These are phyloP conservation scores for Nemania serpens DNA, from an alignment of 2,329 filamentous ascomycete species.

Conservation along the genomic window DNA sequence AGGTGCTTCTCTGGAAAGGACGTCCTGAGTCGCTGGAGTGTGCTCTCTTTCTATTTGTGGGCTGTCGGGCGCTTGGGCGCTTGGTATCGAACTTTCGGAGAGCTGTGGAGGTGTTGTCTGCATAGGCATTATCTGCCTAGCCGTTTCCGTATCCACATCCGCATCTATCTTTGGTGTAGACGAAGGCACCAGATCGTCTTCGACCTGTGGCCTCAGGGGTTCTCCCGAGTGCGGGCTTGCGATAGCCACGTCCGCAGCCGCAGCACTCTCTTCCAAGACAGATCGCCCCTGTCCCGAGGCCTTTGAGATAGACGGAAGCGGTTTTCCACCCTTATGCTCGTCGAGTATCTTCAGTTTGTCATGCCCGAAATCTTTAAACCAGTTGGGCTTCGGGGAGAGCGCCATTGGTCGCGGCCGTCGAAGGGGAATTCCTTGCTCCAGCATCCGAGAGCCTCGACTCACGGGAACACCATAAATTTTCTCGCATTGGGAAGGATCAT, in stretches of 20 bases:
- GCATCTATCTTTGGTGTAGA: not conserved
- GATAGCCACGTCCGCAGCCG: slow-evolving; percentile 25
- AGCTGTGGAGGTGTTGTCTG: not conserved
- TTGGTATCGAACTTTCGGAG: slow-evolving; percentile 5
- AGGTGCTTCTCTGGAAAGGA: slow-evolving; percentile 34
- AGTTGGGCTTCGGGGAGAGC: slow-evolving; percentile 36
- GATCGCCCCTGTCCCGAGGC: slow-evolving; percentile 22
- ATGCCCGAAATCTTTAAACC: slow-evolving; percentile 44
- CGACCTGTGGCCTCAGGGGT: not conserved
- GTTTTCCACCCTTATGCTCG: slow-evolving; percentile 17
- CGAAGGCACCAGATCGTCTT: not conserved
- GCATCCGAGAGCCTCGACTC: slow-evolving; percentile 49
- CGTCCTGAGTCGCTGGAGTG: slow-evolving; percentile 33
- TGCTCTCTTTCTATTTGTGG: slow-evolving; percentile 32
- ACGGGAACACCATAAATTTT: slow-evolving; percentile 57
- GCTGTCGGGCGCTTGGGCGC: slow-evolving; percentile 20
- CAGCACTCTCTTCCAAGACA: slow-evolving; percentile 28
- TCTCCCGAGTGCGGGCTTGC: slow-evolving; percentile 3
- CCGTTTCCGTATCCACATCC: no score
- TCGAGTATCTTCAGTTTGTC: slow-evolving; percentile 25
- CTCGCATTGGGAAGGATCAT: slow-evolving; percentile 47
- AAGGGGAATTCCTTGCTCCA: slow-evolving; percentile 41
- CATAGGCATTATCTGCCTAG: no score
- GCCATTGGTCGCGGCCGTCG: slow-evolving; percentile 28
- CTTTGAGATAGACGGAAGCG: slow-evolving; percentile 19